Evolutionary conservation across 345 rosid species (phyloP).

Genomic region (Rhizophora apiculata): DNA sequence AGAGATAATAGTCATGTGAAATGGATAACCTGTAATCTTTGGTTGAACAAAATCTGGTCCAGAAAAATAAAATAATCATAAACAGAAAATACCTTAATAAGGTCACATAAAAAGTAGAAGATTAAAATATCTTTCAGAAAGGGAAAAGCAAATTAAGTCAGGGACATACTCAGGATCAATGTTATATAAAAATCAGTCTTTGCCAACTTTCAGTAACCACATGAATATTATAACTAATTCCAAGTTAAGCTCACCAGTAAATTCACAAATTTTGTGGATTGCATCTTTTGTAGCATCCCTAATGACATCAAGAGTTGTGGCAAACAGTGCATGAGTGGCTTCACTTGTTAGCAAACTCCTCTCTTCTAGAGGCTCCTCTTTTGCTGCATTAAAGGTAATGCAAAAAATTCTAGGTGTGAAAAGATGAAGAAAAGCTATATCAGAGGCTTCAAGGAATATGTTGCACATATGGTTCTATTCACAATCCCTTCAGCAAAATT

Average conservation of each 20-base stretch:
- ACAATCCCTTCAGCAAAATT: not conserved
- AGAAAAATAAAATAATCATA: not conserved
- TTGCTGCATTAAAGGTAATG: slow-evolving; percentile 24
- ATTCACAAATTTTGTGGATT: slow-evolving; percentile 54
- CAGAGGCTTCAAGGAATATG: not conserved
- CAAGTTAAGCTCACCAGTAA: slow-evolving; percentile 56
- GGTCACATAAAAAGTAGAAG: not conserved
- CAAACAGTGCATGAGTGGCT: slow-evolving; percentile 76
- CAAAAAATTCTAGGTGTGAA: too few relatives aligned
- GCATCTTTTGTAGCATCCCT: slow-evolving; percentile 55
- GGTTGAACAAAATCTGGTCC: not conserved
- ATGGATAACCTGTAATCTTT: too few relatives aligned
- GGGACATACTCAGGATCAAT: not conserved
- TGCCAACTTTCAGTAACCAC: not conserved
- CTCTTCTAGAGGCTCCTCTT: slow-evolving; percentile 41
- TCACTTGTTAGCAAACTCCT: slow-evolving; percentile 52
- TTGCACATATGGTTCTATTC: not conserved
- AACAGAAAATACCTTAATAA: not conserved
- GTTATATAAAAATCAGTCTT: not conserved
- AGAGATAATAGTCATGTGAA: too few relatives aligned
- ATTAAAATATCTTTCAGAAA: not conserved
- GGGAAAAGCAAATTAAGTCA: not conserved
- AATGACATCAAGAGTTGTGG: slow-evolving; percentile 69
- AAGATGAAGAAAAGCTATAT: not conserved
- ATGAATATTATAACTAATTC: not conserved